These are phyloP conservation scores for Fusarium abutilonis DNA, from an alignment of 2,329 filamentous ascomycete species.

Conservation along the genomic window DNA sequence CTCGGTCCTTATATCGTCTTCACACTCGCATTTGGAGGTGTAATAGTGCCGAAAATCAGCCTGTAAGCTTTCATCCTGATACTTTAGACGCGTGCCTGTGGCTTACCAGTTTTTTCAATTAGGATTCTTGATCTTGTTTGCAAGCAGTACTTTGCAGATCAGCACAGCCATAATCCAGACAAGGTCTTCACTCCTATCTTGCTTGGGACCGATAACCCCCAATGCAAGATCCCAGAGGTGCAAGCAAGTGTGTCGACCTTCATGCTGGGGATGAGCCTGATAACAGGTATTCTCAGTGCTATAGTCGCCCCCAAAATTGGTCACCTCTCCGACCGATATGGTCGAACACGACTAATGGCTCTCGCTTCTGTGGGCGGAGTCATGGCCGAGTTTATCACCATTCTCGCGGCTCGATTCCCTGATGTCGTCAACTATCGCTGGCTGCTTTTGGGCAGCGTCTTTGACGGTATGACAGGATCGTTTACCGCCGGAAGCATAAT, in stretches of 20 bases:
- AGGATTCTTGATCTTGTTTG: slow-evolving; percentile 85
- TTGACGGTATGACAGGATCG: slow-evolving; percentile 88
- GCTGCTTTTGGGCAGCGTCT: slow-evolving; percentile 77
- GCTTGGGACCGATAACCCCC: slow-evolving; percentile 75
- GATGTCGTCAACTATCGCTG: slow-evolving; percentile 78
- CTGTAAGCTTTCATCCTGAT: slow-evolving; percentile 59
- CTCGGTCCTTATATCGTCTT: slow-evolving; percentile 82
- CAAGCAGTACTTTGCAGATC: slow-evolving; percentile 79
- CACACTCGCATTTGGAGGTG: slow-evolving; percentile 85
- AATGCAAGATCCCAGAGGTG: slow-evolving; percentile 83
- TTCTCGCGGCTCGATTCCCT: slow-evolving; percentile 79
- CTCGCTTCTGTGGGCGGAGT: slow-evolving; percentile 80
- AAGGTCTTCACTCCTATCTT: slow-evolving; percentile 71
- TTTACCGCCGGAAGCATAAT: slow-evolving; percentile 84
- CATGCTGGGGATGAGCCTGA: slow-evolving; percentile 77
- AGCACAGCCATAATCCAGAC: slow-evolving; percentile 65
- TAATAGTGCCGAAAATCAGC: slow-evolving; percentile 87
- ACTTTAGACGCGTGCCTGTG: background rate
- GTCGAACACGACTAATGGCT: slow-evolving; percentile 78
- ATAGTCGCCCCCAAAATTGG: slow-evolving; percentile 85
- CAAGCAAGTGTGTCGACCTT: slow-evolving; percentile 82
- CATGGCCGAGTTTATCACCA: slow-evolving; percentile 77
- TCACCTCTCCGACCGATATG: slow-evolving; percentile 85
- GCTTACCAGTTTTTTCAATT: slow-evolving; percentile 30
- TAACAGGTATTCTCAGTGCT: slow-evolving; percentile 80